Percentiles rank a stretch among this genome's conserved stretches.
phyloP scores from a whole-genome alignment of 495 filamentous ascomycete genomes.

The Acidiella bohemica region DNA sequence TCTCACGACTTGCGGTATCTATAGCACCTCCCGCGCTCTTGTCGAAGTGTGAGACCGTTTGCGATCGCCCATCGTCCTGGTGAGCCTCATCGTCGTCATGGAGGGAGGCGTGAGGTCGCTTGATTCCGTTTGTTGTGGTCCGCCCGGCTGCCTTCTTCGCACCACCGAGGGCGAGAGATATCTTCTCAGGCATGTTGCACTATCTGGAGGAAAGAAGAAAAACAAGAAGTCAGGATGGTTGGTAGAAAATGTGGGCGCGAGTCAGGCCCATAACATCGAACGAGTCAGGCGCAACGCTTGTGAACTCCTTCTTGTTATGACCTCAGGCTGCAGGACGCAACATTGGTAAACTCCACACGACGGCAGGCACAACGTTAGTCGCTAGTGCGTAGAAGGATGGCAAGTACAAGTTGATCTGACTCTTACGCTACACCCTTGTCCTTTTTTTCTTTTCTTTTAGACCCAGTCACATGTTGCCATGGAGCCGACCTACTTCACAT shows the following conservation, averaged over 20 bases:
- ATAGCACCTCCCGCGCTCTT: constrained; percentile 42
- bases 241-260: neutral
- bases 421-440: no score
- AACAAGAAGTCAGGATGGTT: neutral
- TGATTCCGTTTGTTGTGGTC: constrained; percentile 12
- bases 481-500: constrained; percentile 37
- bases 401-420: neutral
- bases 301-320: no score
- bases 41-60: constrained; percentile 50
- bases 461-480: no score
- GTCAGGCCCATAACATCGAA: neutral
- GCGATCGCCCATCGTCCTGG: constrained; percentile 22
- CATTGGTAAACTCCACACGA: constrained; percentile 1
- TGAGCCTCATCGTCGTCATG: constrained; percentile 36
- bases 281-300: no score
- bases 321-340: no score
- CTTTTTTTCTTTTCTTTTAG: no score
- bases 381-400: neutral
- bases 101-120: constrained; percentile 18
- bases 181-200: constrained; percentile 7
- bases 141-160: constrained; percentile 1
- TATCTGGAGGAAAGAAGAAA: neutral
- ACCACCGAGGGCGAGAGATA: constrained; percentile 16
- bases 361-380: no score
- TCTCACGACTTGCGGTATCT: constrained; percentile 13